Percentiles rank a stretch among this genome's conserved stretches.
Evolutionary conservation across 176 grass and related monocot genomes (phyloP).

Genomic region (Puccinellia tenuiflora): DNA sequence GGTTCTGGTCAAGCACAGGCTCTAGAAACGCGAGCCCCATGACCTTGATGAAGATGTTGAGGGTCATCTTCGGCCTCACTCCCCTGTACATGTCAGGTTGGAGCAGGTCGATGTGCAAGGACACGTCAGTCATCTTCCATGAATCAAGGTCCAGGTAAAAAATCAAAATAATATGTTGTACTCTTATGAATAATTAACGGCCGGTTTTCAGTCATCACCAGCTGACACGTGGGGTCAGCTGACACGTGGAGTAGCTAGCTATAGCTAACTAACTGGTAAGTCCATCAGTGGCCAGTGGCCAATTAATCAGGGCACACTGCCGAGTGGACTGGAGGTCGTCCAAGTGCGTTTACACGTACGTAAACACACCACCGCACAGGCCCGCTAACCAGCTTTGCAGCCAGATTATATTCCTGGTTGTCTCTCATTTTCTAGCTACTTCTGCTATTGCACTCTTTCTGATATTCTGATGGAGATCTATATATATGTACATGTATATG

Average conservation of each 20-base stretch:
- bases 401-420: neutral
- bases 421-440: neutral
- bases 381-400: neutral
- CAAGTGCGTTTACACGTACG: conserved; percentile 7
- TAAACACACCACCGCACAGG: neutral
- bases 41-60: conserved; percentile 63
- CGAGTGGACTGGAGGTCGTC: neutral
- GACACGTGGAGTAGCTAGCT: too few species aligned
- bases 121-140: neutral
- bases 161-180: neutral
- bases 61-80: conserved; percentile 56
- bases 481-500: too few species aligned
- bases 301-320: conserved; percentile 1
- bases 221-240: neutral
- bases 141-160: neutral
- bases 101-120: neutral
- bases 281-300: neutral
- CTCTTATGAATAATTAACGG: neutral
- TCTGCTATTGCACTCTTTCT: neutral
- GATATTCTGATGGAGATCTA: neutral
- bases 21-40: conserved; percentile 55
- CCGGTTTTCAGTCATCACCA: neutral
- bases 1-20: conserved; percentile 85
- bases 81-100: conserved; percentile 29
- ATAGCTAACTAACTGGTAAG: neutral